These are phyloP conservation scores for Chaetothyriales sp. DNA, from an alignment of 2,329 filamentous ascomycete species.

Conservation along the genomic window DNA sequence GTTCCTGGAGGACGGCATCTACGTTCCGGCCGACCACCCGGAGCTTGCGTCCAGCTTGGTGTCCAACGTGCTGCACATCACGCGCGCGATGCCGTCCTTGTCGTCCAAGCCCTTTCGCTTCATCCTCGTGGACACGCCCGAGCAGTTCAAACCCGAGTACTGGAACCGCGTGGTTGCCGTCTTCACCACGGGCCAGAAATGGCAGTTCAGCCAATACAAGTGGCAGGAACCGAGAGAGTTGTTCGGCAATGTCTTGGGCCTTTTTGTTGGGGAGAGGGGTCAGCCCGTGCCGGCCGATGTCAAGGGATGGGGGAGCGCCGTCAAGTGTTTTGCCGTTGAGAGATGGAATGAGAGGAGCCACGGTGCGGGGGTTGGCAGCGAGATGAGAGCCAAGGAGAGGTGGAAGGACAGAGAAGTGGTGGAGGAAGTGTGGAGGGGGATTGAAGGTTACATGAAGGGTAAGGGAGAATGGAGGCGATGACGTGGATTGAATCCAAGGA, in stretches of 20 bases:
- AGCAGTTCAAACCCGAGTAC: slow-evolving; percentile 96
- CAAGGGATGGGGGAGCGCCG: slow-evolving; percentile 71
- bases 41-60: slow-evolving; percentile 48
- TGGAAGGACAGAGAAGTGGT: slow-evolving; percentile 90
- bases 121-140: slow-evolving; percentile 83
- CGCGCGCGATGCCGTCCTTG: slow-evolving; percentile 54
- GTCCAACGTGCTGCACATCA: slow-evolving; percentile 73
- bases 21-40: slow-evolving; percentile 57
- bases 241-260: slow-evolving; percentile 73
- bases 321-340: slow-evolving; percentile 68
- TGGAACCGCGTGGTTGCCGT: slow-evolving; percentile 92
- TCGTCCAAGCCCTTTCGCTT: slow-evolving; percentile 62
- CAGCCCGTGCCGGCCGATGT: slow-evolving; percentile 68
- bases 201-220: slow-evolving; percentile 98
- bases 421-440: slow-evolving; percentile 77
- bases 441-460: slow-evolving; percentile 75
- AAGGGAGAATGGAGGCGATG: slow-evolving; percentile 41
- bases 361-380: slow-evolving; percentile 15
- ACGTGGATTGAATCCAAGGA: not conserved
- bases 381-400: slow-evolving; percentile 34
- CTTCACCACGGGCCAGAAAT: slow-evolving; percentile 92
- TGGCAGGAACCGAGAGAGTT: slow-evolving; percentile 81
- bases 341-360: slow-evolving; percentile 51
- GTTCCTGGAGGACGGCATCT: slow-evolving; percentile 77
- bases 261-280: slow-evolving; percentile 84